Base-by-base conservation (phyloP, 2,329 filamentous ascomycete genomes). In the Cercospora zeina region DNA sequence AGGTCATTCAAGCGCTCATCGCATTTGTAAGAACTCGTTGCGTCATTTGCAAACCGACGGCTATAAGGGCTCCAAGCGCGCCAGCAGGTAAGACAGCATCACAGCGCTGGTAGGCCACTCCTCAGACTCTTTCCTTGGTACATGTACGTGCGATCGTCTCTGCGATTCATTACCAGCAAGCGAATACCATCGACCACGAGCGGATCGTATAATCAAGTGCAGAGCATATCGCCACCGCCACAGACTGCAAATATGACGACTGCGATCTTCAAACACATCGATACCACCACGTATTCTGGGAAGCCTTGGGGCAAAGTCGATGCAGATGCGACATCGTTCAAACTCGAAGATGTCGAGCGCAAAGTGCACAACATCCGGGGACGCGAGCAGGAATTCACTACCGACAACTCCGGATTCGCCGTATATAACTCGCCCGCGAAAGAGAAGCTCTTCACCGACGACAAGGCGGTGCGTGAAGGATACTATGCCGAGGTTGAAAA, bases 271-370 rank as follows among this genome's bases (percentile, higher is more conserved):
- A 81, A 81, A 63, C 85, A 88, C 74, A 85, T 88, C 65, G 86
- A 89, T 71, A 77, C 80, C 1, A 69, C 77, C 14, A 80, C 81
- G 76, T 67, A 73, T 61, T 62, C 65, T 16, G 71, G 72, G 58
- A 85, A 85, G 70, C 83, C 86, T 1, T 89, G 86, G 86, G 72
- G 77, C 68, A 89, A 89, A 69, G 87, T 89, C 39, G 87, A 89
- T 70, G 81, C 80, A 0, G 81, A 82, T 45, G 82, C 79, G 14
- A 76, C 75, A n/a, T 86, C 83, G 4, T 88, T 82, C 75, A 73
- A 73, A 21, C 75, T 82, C 13, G 74, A 73, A 34, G 77, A 80
- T 34, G 75, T 80, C 64, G 70, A 77, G 16, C 80, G 81, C 11
- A 68, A 78, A 2, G 84, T 88, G 0, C 70, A 80, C 70, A 80